Evolutionary conservation across 2,329 filamentous ascomycete genomes (phyloP), one percentile per base, ranked within the genome.

Genomic region (Alternaria dauci): DNA sequence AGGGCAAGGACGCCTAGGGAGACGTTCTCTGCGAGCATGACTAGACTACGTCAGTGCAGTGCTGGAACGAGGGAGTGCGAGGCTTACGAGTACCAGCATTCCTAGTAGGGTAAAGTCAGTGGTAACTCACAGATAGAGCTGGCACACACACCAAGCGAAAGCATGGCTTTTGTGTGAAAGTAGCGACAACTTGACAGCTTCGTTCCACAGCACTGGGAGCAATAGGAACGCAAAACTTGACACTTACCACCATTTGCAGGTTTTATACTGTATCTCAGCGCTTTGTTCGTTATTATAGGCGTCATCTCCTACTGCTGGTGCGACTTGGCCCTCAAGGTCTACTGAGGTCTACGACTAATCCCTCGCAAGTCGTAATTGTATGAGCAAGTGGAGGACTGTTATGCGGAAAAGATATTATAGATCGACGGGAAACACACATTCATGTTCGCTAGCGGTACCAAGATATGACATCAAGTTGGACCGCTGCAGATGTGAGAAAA

Each of bases 11-110:
- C 84, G 26, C 86, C 86, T 5, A 87, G 77, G 16, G 84, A 86
- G 26, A 87, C 83, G 12, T 84, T 87, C 69, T 87, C 86, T n/a
- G 85, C 86, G 38, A 87, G 81, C 83, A 87, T 87, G 59, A 87
- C 81, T 77, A 47, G 23, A 11, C 6, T 23, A 2, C 26, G 8
- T 55, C 26, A 43, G 36, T 43, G 16, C 4, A 12, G 5, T 32
- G 14, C 9, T 2, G 6, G 36, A 12, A 18, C 6, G n/a, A 3
- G 32, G 20, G n/a, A n/a, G 18, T 14, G 36, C 4, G 18, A 8
- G 18, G n/a, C 56, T 59, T 36, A 55, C 52, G n/a, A 9, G 34
- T 52, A 8, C 58, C 52, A 20, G 39, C 34, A 11, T 60, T 36
- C 58, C 46, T 60, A 25, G 20, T 4, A 53, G 47, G 38, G 44